Evolutionary conservation across 495 filamentous ascomycete genomes (phyloP).

Genomic region (Penicillium angulare): DNA sequence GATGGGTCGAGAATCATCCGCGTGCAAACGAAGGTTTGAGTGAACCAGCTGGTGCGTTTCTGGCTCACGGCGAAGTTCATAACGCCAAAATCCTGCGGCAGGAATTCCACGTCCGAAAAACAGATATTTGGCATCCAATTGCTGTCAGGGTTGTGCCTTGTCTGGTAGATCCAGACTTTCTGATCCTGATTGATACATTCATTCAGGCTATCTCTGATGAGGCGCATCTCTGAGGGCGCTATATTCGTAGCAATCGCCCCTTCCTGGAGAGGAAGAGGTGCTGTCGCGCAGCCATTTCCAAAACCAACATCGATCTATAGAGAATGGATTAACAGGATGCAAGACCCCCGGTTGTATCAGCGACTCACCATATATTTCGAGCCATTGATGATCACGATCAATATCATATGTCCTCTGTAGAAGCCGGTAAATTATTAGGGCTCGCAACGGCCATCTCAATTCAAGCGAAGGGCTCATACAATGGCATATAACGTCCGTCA

Average conservation of each 20-base stretch:
- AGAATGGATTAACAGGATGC: neutral
- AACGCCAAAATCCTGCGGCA: slow-evolving; percentile 54
- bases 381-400: slow-evolving; percentile 59
- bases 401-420: slow-evolving; percentile 58
- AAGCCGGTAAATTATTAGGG: neutral
- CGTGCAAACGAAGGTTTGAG: slow-evolving; percentile 48
- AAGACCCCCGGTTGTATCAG: neutral
- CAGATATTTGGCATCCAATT: slow-evolving; percentile 56
- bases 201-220: slow-evolving; percentile 42
- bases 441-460: neutral
- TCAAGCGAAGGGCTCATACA: slow-evolving; percentile 18
- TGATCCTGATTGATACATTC: slow-evolving; percentile 42
- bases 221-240: slow-evolving; percentile 48
- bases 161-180: slow-evolving; percentile 61
- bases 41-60: slow-evolving; percentile 51
- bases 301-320: slow-evolving; percentile 68
- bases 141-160: slow-evolving; percentile 41
- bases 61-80: slow-evolving; percentile 58
- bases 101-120: slow-evolving; percentile 61
- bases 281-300: slow-evolving; percentile 55
- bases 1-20: slow-evolving; percentile 47
- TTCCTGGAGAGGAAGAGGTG: slow-evolving; percentile 51
- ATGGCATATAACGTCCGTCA: slow-evolving; percentile 20
- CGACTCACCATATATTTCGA: slow-evolving; percentile 47
- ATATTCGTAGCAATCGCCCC: slow-evolving; percentile 40